phyloP scores from a whole-genome alignment of 2,329 filamentous ascomycete genomes.

The Fusarium concolor region DNA sequence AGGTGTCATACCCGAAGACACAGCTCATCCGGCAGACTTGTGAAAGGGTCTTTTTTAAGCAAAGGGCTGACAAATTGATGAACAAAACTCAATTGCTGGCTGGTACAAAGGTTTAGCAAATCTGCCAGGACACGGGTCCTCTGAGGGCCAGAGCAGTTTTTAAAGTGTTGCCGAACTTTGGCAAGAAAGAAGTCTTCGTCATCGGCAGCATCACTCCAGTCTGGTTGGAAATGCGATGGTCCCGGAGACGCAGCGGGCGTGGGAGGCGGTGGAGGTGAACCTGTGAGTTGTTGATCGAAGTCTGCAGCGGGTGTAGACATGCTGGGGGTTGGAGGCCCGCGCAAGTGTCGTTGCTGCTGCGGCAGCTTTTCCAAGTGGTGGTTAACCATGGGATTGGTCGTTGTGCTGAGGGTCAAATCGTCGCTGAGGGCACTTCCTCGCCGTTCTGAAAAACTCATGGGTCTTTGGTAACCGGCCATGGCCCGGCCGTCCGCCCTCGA shows the following conservation, averaged over 20 bases:
- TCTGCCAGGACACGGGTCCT: slow-evolving; percentile 86
- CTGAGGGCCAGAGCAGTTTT: slow-evolving; percentile 78
- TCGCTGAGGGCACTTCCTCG: slow-evolving; percentile 69
- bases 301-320: slow-evolving; percentile 74
- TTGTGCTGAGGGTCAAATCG: slow-evolving; percentile 66
- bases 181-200: slow-evolving; percentile 86
- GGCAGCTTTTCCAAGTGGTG: slow-evolving; percentile 64
- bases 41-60: slow-evolving; percentile 96
- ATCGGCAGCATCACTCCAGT: slow-evolving; percentile 82
- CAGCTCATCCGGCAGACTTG: slow-evolving; percentile 89
- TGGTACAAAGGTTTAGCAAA: slow-evolving; percentile 92
- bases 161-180: slow-evolving; percentile 83
- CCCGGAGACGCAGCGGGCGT: slow-evolving; percentile 75
- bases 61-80: slow-evolving; percentile 95
- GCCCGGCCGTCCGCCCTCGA: slow-evolving; percentile 36
- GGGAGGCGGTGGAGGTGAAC: slow-evolving; percentile 72
- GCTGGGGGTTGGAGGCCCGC: slow-evolving; percentile 74
- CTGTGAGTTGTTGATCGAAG: slow-evolving; percentile 70
- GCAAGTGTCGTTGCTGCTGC: slow-evolving; percentile 54
- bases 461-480: slow-evolving; percentile 57
- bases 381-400: slow-evolving; percentile 57
- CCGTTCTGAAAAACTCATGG: slow-evolving; percentile 71
- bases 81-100: slow-evolving; percentile 93
- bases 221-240: slow-evolving; percentile 69
- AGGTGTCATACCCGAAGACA: slow-evolving; percentile 81